phyloP scores from a whole-genome alignment of 2,329 filamentous ascomycete species.

The Pseudogymnoascus sp. region DNA sequence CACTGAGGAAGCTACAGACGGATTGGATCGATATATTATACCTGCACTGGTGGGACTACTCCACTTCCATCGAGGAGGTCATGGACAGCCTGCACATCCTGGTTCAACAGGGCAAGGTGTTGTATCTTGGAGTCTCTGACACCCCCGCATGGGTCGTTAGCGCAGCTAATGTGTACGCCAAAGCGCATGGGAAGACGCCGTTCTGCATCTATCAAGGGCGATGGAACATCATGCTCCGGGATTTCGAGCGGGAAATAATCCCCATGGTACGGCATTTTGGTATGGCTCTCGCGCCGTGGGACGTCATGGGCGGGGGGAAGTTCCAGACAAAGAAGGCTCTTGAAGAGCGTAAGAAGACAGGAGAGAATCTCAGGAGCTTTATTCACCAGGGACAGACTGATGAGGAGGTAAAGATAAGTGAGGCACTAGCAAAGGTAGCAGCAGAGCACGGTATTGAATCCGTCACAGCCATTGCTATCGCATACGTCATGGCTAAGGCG shows the following conservation, averaged over 20 bases:
- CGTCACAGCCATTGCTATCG: constrained; percentile 58
- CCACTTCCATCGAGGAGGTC: constrained; percentile 54
- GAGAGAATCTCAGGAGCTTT: constrained; percentile 30
- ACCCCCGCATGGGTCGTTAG: constrained; percentile 64
- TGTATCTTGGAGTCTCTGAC: constrained; percentile 61
- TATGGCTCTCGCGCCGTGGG: constrained; percentile 52
- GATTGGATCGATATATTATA: constrained; percentile 59
- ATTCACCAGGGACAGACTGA: constrained; percentile 38
- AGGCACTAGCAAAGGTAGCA: constrained; percentile 44
- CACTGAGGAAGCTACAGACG: constrained; percentile 54
- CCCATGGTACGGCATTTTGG: constrained; percentile 50
- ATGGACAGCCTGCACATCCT: constrained; percentile 61
- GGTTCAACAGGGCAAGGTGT: constrained; percentile 53
- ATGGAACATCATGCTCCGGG: constrained; percentile 55
- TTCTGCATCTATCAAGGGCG: constrained; percentile 63
- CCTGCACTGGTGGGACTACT: constrained; percentile 40
- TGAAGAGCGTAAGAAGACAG: constrained; percentile 27
- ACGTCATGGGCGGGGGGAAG: constrained; percentile 42
- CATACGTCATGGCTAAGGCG: constrained; percentile 66
- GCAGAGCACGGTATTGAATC: constrained; percentile 47
- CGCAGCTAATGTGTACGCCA: constrained; percentile 61
- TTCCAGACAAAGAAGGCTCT: constrained; percentile 39
- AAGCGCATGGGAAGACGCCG: constrained; percentile 57
- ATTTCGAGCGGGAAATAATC: constrained; percentile 56
- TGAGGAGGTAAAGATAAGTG: background rate